Base-by-base conservation (phyloP, 106 monocot species). In the Agapanthus africanus region DNA sequence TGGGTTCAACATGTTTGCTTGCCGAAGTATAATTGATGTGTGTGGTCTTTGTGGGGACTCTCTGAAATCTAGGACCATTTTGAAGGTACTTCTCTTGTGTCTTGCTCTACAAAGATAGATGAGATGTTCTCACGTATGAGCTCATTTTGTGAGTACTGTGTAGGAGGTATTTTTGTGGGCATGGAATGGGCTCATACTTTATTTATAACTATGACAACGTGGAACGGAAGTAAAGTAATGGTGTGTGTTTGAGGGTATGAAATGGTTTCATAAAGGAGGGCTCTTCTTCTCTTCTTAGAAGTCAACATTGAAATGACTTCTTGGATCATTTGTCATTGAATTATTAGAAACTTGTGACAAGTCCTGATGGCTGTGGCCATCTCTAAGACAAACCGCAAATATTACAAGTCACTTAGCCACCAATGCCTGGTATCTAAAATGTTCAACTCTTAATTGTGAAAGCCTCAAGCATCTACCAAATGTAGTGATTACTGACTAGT, bases 1-100 rank as follows among this genome's bases (percentile, higher is more conserved):
- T 63, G 87, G 88, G 35, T 76, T 81, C 50, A 93, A 82, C 73
- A 94, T 87, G 93, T 90, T 87, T 76, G 82, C 76, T 33, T 94
- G 78, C 52, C 84, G 93, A 35, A 80, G 77, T 63, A 82, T 94
- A 37, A 84, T 94, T 82, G 93, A 94, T 76, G 79, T 82, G 52
- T 94, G 89, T 79, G 93, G 93, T 69, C 63, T 74, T 76, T 94
- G 90, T 76, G 84, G 84, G 19, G 78, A 87, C 59, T 90, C 63
- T 33, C 68, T 84, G 59, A 79, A 74, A 76, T 84, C 93, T 21
- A 80, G 93, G 72, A 66, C 71, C 22, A 74, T 90, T 54, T 84
- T 90, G 70, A 77, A 94, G 90, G 93, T 87, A 81, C 38, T 22
- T 22, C 32, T 7, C 37, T 71, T 31, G 52, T 7, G 63, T 42